Evolutionary conservation across 2,329 filamentous ascomycete genomes (phyloP), one percentile per base, ranked within the genome.

Genomic region (Knufia petricola): DNA sequence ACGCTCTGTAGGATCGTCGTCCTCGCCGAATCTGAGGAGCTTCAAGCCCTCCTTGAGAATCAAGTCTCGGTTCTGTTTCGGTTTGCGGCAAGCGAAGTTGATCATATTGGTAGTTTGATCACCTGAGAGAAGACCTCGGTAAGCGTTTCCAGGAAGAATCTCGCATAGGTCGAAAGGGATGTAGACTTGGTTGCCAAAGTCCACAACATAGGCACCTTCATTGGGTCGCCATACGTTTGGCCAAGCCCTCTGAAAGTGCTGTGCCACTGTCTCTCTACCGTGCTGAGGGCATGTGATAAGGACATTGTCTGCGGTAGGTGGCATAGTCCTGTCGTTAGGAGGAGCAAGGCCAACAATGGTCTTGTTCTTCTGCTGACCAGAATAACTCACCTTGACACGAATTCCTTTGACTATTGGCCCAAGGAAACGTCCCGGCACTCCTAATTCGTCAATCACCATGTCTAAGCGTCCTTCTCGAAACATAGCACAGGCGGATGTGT

Each of bases 51-150:
- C 23, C 7, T 13, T 45, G 10, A 20, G 41, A 17, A 34, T 45
- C 12, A 26, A 21, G 4, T 30, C 23, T 12, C 24, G 4, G 15
- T 30, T 34, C n/a, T 30, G 12, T 13, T n/a, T 32, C 23, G 41
- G 24, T 32, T 13, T 17, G 9, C 41, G 41, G 24, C 41, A 45
- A 17, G 41, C 28, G 23, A 30, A 32, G 12, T 32, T 30, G 10
- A 45, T 17, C 41, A 45, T 45, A 17, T 19, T 41, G 38, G 38
- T 21, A 30, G 41, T 20, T 19, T 45, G 41, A 12, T 45, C n/a
- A 4, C n/a, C 23, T 15, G 30, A 8, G 10, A 45, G 20, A 10
- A 12, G 4, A n/a, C 30, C 24, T 21, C 41, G 9, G 28, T 45
- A 45, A 21, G 23, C 12, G 9, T 45, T 30, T 13, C 41, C 41